Evolutionary conservation across 345 rosid species (phyloP), one percentile per base, ranked within the genome.

Genomic region (Eucalyptus cloeziana): DNA sequence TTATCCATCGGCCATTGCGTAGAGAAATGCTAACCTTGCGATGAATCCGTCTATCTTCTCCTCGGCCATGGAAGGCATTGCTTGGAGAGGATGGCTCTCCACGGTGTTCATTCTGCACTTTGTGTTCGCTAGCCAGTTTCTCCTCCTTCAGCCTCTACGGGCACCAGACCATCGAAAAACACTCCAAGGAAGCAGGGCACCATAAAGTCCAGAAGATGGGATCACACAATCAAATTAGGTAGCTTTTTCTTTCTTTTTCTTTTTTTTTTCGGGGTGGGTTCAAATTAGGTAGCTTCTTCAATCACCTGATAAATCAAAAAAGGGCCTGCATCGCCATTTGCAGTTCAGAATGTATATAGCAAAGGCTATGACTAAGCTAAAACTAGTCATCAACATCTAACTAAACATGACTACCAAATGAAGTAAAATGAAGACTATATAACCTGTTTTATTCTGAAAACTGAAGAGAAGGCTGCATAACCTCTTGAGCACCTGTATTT

Each of bases 291-390:
- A 50, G 86, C 89, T 62, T 86, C 94, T 90, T 92, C 94, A 87
- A 86, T 90, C 88, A 91, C 91, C 89, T 90, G 91, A 91, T 86
- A 86, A 92, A 85, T 85, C 87, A 93, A 91, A 89, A 87, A 86
- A 51, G 88, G 87, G 85, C 95, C 95, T 93, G 95, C 95, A 94
- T 93, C 90, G 93, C 87, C 93, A 91, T 91, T 83, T 88, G 91
- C 87, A 88, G 86, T 92, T 92, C 87, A 93, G 94, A 94, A 87
- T 76, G 87, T 33, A 81, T 79, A 92, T 87, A 86, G 45, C 86
- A 89, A 86, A 60, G 52, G 87, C 89, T 90, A 90, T 44, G 76
- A 89, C 71, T 87, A 89, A 90, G 91, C 90, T 51, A 51, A 51
- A 51, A 51, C 22, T 51, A 51, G 54, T 51, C 22, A 7, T 51